Base-by-base conservation (phyloP, 331 rosid species). In the Telfairia occidentalis region DNA sequence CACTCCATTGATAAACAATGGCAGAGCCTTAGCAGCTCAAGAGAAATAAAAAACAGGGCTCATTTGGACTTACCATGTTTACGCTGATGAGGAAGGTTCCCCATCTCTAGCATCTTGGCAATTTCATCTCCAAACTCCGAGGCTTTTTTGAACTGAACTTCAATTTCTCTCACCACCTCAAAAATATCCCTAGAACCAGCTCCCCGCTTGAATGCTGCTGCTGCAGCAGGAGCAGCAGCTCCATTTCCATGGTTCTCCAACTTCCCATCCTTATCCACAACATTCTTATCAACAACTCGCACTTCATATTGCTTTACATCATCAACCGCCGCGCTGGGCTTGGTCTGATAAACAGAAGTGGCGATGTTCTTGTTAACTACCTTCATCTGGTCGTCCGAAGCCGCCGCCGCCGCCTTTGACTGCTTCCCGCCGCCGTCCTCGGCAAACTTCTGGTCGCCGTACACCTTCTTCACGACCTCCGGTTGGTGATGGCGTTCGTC, bases 401-500 rank as follows among this genome's bases (percentile, higher is more conserved):
- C 49, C 0, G 77, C 69, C 67, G 58, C 69, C 32, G 53, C 49
- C 0, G 77, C 69, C 74, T 79, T 83, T 5, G 75, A 52, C 64
- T 79, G 83, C 46, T 23, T 74, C 54, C 73, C 82, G 42, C 80
- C 83, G 5, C 78, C 83, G 13, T 71, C 84, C 9, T 32, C 86
- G 5, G 81, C 83, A 30, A 84, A 60, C 78, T 86, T 85, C 49
- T 81, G 93, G 38, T 86, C 80, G 21, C 96, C 91, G 24, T 91
- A 86, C 1, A 88, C 96, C 73, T 92, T 79, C 82, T 92, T 91
- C 66, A 95, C 97, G 19, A 91, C 96, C 82, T 92, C 96, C 24
- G 80, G 79, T 61, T 80, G 88, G 79, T 80, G 85, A 77, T 77
- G 84, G 46, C 81, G 89, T 77, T 83, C 99, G 9, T 95, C 96